Evolutionary conservation across 2,329 filamentous ascomycete species (phyloP).

Genomic region (Blastomyces gilchristii): DNA sequence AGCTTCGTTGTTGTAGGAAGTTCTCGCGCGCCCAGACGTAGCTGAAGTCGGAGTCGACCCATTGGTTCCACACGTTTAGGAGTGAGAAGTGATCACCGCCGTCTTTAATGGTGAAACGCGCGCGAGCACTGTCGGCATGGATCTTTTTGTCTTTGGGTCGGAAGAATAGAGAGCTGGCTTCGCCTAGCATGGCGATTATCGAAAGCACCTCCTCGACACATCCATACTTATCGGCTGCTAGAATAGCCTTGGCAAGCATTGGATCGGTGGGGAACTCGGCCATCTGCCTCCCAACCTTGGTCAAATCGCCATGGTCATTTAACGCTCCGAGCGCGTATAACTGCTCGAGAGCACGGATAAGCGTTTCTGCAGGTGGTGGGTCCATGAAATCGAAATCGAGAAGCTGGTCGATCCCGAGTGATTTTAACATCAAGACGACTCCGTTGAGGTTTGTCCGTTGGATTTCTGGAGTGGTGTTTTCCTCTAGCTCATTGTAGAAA

Average conservation of each 20-base stretch:
- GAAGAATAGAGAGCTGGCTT: conserved; percentile 84
- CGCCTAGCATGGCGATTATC: conserved; percentile 88
- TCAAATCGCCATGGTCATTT: conserved; percentile 79
- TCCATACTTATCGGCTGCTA: conserved; percentile 80
- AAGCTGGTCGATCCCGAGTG: conserved; percentile 81
- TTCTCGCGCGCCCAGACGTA: conserved; percentile 85
- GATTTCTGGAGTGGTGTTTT: conserved; percentile 86
- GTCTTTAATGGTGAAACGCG: conserved; percentile 79
- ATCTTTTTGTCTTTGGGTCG: conserved; percentile 95
- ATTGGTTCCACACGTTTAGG: conserved; percentile 91
- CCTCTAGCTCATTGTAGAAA: conserved; percentile 89
- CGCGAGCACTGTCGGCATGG: conserved; percentile 81
- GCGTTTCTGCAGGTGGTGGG: conserved; percentile 74
- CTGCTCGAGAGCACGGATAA: conserved; percentile 81
- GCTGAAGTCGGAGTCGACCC: conserved; percentile 83
- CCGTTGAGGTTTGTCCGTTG: conserved; percentile 78
- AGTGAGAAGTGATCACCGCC: conserved; percentile 83
- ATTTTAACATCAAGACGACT: conserved; percentile 77
- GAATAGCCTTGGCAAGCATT: conserved; percentile 78
- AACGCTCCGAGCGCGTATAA: conserved; percentile 84
- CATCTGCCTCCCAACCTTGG: conserved; percentile 86
- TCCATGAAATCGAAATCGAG: conserved; percentile 96
- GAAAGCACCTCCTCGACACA: conserved; percentile 88
- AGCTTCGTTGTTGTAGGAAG: conserved; percentile 81
- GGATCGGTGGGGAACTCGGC: conserved; percentile 89